phyloP scores from a whole-genome alignment of 1,139 yeast genomes.

The Candida buenavistaensis region DNA sequence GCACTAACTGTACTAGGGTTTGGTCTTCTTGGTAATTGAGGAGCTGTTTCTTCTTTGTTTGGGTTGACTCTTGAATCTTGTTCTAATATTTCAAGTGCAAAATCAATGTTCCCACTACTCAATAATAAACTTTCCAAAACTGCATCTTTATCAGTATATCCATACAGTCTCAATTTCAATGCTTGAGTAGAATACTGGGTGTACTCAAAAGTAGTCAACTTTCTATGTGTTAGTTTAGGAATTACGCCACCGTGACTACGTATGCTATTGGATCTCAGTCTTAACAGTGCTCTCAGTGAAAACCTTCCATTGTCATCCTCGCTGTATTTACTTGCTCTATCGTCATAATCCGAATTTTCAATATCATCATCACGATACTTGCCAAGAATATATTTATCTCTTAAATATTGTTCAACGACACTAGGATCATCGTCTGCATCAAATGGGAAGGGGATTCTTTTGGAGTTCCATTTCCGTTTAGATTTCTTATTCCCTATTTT shows the following conservation, averaged over 20 bases:
- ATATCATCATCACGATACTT: slow-evolving; percentile 39
- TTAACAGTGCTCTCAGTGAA: slow-evolving; percentile 11
- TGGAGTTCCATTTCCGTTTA: slow-evolving; percentile 63
- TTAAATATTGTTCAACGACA: slow-evolving; percentile 50
- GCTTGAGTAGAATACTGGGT: slow-evolving; percentile 40
- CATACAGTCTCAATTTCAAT: slow-evolving; percentile 41
- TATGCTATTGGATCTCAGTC: slow-evolving; percentile 28
- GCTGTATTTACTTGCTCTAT: slow-evolving; percentile 16
- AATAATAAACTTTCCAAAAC: slow-evolving; percentile 51
- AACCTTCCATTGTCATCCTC: slow-evolving; percentile 9
- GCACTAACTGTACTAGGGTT: slow-evolving; percentile 14
- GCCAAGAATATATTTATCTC: slow-evolving; percentile 53
- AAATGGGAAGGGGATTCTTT: slow-evolving; percentile 63
- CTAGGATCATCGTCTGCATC: slow-evolving; percentile 62
- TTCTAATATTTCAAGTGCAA: slow-evolving; percentile 49
- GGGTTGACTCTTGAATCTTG: slow-evolving; percentile 42
- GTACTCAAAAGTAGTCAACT: slow-evolving; percentile 43
- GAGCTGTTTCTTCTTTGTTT: slow-evolving; percentile 35
- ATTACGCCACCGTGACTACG: slow-evolving; percentile 15
- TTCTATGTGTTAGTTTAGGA: slow-evolving; percentile 43
- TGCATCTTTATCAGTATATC: slow-evolving; percentile 47
- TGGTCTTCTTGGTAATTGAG: slow-evolving; percentile 51
- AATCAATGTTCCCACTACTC: slow-evolving; percentile 47
- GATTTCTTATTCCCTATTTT: slow-evolving; percentile 67
- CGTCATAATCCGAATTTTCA: slow-evolving; percentile 26